Conservation (phyloP, 2,329 filamentous ascomycete genomes). For the Phialophora verrucosa region DNA sequence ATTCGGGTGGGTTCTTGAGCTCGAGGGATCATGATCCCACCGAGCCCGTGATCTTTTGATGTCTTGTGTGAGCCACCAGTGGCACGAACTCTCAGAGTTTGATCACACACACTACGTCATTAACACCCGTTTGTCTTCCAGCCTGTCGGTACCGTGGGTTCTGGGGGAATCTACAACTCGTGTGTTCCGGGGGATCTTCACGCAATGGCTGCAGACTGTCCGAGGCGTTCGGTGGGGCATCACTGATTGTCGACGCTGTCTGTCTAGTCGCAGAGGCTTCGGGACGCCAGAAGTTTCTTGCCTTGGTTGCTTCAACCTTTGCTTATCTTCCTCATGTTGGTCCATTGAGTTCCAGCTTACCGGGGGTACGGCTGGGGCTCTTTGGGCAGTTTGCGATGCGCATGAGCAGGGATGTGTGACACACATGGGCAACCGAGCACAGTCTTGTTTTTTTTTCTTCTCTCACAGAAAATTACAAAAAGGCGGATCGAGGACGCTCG, state of each 20-base stretch:
- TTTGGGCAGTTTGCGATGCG: conserved; percentile 6
- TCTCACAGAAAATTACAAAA: conserved; percentile 23
- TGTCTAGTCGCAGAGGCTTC: conserved; percentile 21
- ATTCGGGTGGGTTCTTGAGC: conserved; percentile 21
- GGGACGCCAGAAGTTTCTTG: conserved; percentile 27
- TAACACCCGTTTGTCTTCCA: background rate
- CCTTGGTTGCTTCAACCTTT: conserved; percentile 14
- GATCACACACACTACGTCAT: background rate
- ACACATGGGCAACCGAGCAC: conserved; percentile 17
- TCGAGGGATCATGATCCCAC: conserved; percentile 3
- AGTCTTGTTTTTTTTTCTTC: conserved; percentile 8
- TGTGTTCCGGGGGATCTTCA: conserved; percentile 1
- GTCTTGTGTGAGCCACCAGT: background rate
- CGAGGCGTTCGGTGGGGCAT: conserved; percentile 33
- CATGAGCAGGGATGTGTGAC: conserved; percentile 23
- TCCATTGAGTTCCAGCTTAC: background rate
- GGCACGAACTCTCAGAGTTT: background rate
- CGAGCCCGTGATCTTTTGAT: background rate
- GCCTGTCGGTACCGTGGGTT: background rate
- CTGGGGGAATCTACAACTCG: background rate
- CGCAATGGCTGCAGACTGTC: conserved; percentile 20
- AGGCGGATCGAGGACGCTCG: conserved; percentile 22
- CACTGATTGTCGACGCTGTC: conserved; percentile 29
- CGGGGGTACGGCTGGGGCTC: background rate
- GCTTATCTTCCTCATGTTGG: conserved; percentile 2